Evolutionary conservation across 805 yeast genomes (phyloP), one percentile per base, ranked within the genome.

Genomic region (Wickerhamiella allomyrinae): DNA sequence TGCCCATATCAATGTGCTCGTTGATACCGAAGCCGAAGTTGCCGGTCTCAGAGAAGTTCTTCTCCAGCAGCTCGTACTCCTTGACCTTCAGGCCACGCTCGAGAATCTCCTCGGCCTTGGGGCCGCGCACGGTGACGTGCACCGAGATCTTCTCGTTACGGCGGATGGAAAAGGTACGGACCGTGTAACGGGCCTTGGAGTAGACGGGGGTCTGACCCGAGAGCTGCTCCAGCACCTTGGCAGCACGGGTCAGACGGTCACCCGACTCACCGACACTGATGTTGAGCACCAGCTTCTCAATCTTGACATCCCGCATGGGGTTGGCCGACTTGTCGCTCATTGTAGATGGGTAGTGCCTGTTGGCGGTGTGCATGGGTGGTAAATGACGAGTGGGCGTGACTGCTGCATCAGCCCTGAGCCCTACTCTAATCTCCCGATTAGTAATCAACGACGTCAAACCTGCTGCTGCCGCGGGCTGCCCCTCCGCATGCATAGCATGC

Each of bases 141-240:
- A 87, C 96, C 57, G 98, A 85, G 66, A 91, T 91, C 80, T 91
- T 89, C 74, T 91, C 98, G 76, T 91, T 91, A 84, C 98, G 85
- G 80, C 98, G 87, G 79, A 91, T 91, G 80, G 96, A 95, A 73
- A 91, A 91, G 55, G 97, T 83, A 82, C 98, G 86, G 65, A 91
- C 96, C 57, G 98, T 91, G 85, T 91, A 91, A 77, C 98, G 84
- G 63, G 98, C 98, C 81, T 91, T 91, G 62, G 97, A 87, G 72
- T 84, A 95, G 62, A 91, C 98, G 70, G 98, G 98, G 64, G 98
- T 91, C 77, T 91, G 98, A 87, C 98, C 98, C 60, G 97, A 89
- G 64, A 91, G 82, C 77, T 91, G 98, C 77, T 91, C 98, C 68
- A 91, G 79, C 65, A 91, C 98, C 79, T 91, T 91, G 68, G 98